Conservation (phyloP, 2,329 filamentous ascomycete genomes). For the Catunica adiposa region DNA sequence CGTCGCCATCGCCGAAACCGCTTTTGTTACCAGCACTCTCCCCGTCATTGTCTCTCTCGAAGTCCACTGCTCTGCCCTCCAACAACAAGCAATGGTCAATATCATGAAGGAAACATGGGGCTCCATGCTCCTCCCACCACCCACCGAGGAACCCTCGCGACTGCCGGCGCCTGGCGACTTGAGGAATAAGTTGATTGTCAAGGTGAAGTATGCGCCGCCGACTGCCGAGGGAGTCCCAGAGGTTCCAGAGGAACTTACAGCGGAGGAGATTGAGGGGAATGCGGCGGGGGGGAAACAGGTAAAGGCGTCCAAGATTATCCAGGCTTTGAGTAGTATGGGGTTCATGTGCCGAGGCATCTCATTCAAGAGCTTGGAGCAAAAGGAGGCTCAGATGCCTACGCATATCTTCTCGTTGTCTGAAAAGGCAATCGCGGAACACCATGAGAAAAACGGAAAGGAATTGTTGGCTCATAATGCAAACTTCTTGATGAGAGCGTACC, state of each 20-base stretch:
- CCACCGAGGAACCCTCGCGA: slow-evolving; percentile 27
- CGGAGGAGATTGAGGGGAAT: slow-evolving; percentile 24
- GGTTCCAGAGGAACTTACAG: slow-evolving; percentile 20
- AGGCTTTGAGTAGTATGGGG: slow-evolving; percentile 57
- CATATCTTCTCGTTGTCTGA: slow-evolving; percentile 55
- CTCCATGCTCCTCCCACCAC: slow-evolving; percentile 47
- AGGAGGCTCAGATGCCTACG: slow-evolving; percentile 47
- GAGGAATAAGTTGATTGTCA: slow-evolving; percentile 64
- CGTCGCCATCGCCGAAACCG: slow-evolving; percentile 58
- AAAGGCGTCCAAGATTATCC: slow-evolving; percentile 50
- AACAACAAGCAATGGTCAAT: slow-evolving; percentile 80
- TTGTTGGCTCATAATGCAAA: slow-evolving; percentile 70
- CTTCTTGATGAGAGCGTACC: slow-evolving; percentile 78
- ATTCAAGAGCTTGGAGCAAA: slow-evolving; percentile 62
- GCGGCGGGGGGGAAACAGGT: slow-evolving; percentile 26
- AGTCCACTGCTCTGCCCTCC: slow-evolving; percentile 63
- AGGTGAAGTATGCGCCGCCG: slow-evolving; percentile 53
- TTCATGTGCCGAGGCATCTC: slow-evolving; percentile 71
- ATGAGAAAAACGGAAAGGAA: slow-evolving; percentile 29
- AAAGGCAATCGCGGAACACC: slow-evolving; percentile 44
- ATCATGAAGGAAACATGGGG: slow-evolving; percentile 80
- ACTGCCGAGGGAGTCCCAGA: slow-evolving; percentile 18
- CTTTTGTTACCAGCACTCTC: slow-evolving; percentile 57
- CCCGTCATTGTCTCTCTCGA: slow-evolving; percentile 92
- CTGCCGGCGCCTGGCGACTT: slow-evolving; percentile 57